A percentile compares a stretch with the other conserved stretches of the same genome.
Conservation (phyloP, 129 eudicot genomes). For the Artemisia tridentata region DNA sequence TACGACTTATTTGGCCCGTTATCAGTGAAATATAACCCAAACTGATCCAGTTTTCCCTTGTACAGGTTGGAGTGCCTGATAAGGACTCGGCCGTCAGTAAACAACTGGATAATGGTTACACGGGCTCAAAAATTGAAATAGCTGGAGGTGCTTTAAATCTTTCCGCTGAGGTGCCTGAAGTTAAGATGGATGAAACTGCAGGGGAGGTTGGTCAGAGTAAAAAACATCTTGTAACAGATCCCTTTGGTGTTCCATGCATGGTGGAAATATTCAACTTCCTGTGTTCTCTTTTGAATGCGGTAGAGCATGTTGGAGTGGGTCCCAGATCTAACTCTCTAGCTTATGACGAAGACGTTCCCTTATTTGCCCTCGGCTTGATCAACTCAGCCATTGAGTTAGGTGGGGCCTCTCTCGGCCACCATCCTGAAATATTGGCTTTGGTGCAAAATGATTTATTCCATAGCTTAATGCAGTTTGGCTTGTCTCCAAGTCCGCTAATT, state of each 20-base stretch:
- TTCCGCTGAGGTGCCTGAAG: conserved; percentile 35
- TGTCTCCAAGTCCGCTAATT: conserved; percentile 72
- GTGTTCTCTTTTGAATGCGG: conserved; percentile 69
- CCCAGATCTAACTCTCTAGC: conserved; percentile 63
- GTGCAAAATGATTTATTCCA: conserved; percentile 70
- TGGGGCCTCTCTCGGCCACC: conserved; percentile 56
- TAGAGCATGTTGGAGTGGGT: conserved; percentile 48
- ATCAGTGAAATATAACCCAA: conserved; percentile 1
- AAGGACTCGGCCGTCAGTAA: conserved; percentile 29
- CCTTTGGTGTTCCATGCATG: conserved; percentile 77
- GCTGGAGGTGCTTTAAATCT: conserved; percentile 33
- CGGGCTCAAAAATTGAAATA: conserved; percentile 32
- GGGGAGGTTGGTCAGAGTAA: conserved; percentile 32
- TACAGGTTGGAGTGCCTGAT: conserved; percentile 41
- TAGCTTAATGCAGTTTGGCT: conserved; percentile 71
- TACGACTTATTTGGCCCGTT: neutral
- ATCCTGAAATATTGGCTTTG: conserved; percentile 60
- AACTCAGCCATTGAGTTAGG: conserved; percentile 82
- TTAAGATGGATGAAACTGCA: conserved; percentile 34
- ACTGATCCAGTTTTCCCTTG: conserved; percentile 9
- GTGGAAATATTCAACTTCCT: conserved; percentile 73
- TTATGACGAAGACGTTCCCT: conserved; percentile 80
- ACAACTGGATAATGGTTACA: conserved; percentile 42
- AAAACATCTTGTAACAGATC: conserved; percentile 45
- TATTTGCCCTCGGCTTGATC: conserved; percentile 73